Conservation (phyloP, 768 basidiomycete genomes). For the Auriscalpium vulgare region DNA sequence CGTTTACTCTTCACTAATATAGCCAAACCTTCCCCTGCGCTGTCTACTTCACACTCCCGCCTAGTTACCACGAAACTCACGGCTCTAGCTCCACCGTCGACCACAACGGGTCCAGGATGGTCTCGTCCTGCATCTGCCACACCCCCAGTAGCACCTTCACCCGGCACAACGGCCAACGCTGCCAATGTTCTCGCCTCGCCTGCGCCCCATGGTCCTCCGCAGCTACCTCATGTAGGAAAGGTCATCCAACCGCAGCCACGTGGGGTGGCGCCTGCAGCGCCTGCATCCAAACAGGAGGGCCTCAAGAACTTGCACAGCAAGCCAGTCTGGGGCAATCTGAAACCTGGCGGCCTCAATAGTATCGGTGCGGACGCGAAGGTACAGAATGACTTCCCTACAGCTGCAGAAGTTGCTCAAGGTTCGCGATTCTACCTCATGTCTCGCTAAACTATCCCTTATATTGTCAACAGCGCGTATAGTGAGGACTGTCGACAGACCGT, state of each 20-base stretch:
- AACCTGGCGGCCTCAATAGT: constrained; percentile 23
- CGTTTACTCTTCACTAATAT: constrained; percentile 7
- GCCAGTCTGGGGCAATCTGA: constrained; percentile 68
- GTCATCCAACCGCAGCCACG: constrained; percentile 64
- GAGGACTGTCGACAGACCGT: constrained; percentile 16
- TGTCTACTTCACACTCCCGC: constrained; percentile 59
- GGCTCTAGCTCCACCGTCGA: constrained; percentile 47
- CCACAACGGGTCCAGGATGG: constrained; percentile 62
- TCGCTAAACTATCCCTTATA: background rate
- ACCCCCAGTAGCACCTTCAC: constrained; percentile 45
- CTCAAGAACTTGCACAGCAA: constrained; percentile 25
- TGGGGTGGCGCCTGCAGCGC: constrained; percentile 22
- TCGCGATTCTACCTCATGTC: constrained; percentile 18
- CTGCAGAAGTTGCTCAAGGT: constrained; percentile 91
- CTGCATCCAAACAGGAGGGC: constrained; percentile 21
- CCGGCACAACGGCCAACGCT: constrained; percentile 35
- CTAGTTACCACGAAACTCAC: constrained; percentile 87
- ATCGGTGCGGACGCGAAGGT: constrained; percentile 35
- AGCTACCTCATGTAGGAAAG: constrained; percentile 51
- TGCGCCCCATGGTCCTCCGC: constrained; percentile 29
- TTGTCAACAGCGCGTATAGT: background rate
- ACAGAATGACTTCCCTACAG: constrained; percentile 85
- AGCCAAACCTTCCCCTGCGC: constrained; percentile 54
- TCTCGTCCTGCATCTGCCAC: constrained; percentile 71
- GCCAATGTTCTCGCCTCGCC: constrained; percentile 22